phyloP scores from a whole-genome alignment of 1,139 yeast species.

The Meyerozyma elateridarum region DNA sequence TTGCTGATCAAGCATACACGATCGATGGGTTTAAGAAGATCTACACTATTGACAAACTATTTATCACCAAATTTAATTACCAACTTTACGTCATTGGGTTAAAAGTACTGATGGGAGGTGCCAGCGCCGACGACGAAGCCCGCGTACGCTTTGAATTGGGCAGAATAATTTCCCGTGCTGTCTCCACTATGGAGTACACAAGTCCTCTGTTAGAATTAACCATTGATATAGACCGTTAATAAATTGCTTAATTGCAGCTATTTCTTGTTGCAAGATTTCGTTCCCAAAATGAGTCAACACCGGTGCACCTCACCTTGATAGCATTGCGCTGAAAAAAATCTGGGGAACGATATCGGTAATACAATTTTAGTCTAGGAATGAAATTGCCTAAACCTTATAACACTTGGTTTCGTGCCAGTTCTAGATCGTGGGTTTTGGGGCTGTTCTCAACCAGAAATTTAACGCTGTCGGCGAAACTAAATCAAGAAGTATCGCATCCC shows the following conservation, averaged over 20 bases:
- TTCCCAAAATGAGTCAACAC: conserved; percentile 1
- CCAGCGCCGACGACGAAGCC: conserved; percentile 64
- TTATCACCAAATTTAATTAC: conserved; percentile 60
- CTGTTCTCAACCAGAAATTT: neutral
- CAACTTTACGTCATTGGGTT: conserved; percentile 54
- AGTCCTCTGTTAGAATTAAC: conserved; percentile 51
- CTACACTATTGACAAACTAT: conserved; percentile 45
- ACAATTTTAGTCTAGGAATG: too few relatives aligned
- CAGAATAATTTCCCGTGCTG: conserved; percentile 37
- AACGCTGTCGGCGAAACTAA: too few relatives aligned
- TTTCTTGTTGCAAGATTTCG: neutral
- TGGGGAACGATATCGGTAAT: too few relatives aligned
- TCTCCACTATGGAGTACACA: conserved; percentile 19
- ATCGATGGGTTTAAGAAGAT: conserved; percentile 48
- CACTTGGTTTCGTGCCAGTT: too few relatives aligned
- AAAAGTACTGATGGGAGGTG: conserved; percentile 57
- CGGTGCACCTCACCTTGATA: conserved; percentile 15
- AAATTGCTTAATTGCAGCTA: conserved; percentile 5
- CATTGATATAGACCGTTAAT: conserved; percentile 50
- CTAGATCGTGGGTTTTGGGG: neutral
- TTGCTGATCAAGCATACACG: conserved; percentile 33
- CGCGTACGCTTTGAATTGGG: conserved; percentile 50
- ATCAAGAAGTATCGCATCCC: conserved; percentile 6
- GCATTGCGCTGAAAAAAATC: too few relatives aligned
- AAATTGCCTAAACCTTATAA: conserved; percentile 17